Base-by-base conservation (phyloP, 345 rosid genomes). In the Hirschfeldia incana region DNA sequence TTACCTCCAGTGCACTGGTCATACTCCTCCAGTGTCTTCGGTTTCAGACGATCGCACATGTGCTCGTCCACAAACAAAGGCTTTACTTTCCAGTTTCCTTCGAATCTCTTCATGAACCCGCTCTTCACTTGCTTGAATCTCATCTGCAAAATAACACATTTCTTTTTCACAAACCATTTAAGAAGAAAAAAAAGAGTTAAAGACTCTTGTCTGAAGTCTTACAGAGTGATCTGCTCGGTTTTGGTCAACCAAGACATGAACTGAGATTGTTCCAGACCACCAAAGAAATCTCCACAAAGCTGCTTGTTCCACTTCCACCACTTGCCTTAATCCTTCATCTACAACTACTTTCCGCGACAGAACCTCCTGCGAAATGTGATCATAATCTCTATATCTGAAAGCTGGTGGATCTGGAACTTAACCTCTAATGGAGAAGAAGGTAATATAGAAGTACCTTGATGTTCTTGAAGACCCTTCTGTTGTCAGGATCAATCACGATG, bases 261-360 rank as follows among this genome's bases (percentile, higher is more conserved):
- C 98, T 8, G 91, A 88, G 69, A 94, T 89, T 8, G 92, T 87
- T 77, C 97, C 94, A 11, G 98, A 92, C 95, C 98, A 91, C 97
- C 97, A 94, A 13, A 94, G 95, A 74, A 94, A 94, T 83, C 80
- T 94, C 97, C 97, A 94, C 66, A 88, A 16, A 64, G 97, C 97
- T 27, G 97, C 91, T 83, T 94, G 98, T 74, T 92, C 97, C 53
- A 92, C 77, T 64, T 94, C 97, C 67, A 92, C 97, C 72, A 94
- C 89, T 83, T 92, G 97, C 74, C 97, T 86, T 16, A 74, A 75
- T 63, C 97, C 97, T 65, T 92, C 97, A 83, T 92, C 93, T 12
- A 90, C 73, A 83, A 92, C 73, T 39, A 94, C 91, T 79, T 69
- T 86, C 72, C 98, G 75, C 7, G 94, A 89, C 76, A 90, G 62